phyloP scores from a whole-genome alignment of 768 basidiomycete species.

The Botryobasidium botryosum region DNA sequence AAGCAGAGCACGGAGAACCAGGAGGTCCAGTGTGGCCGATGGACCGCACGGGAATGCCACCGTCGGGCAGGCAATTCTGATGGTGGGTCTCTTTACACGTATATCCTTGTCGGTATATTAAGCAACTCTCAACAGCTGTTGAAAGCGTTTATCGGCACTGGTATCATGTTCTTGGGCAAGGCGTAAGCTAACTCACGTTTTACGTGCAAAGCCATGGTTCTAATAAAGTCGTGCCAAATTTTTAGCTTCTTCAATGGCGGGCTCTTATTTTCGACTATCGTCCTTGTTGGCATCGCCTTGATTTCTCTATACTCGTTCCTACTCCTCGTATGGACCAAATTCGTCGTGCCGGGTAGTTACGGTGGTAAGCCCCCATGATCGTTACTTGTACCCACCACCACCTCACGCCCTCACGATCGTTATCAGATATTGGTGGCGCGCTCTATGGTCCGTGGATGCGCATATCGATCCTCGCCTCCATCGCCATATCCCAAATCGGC shows the following conservation, averaged over 20 bases:
- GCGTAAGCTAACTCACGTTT: slow-evolving; percentile 37
- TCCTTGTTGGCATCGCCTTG: slow-evolving; percentile 63
- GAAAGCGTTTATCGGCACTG: slow-evolving; percentile 91
- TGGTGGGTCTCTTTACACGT: slow-evolving; percentile 35
- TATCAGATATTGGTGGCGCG: slow-evolving; percentile 73
- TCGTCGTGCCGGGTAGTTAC: slow-evolving; percentile 80
- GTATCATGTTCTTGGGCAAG: slow-evolving; percentile 88
- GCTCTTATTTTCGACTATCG: slow-evolving; percentile 67
- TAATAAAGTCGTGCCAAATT: slow-evolving; percentile 4
- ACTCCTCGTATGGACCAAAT: slow-evolving; percentile 72
- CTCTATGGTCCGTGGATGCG: slow-evolving; percentile 93
- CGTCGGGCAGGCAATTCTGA: slow-evolving; percentile 78
- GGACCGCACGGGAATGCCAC: slow-evolving; percentile 71
- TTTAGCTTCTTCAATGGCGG: slow-evolving; percentile 95
- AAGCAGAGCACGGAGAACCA: slow-evolving; percentile 19
- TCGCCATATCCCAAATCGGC: slow-evolving; percentile 77
- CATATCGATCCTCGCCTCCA: slow-evolving; percentile 69
- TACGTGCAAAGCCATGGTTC: background rate
- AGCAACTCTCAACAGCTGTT: slow-evolving; percentile 39
- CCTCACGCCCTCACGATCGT: background rate
- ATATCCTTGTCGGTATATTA: background rate
- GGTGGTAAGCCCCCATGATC: slow-evolving; percentile 43
- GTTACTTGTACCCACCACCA: background rate
- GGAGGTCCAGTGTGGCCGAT: slow-evolving; percentile 31
- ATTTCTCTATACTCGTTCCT: slow-evolving; percentile 90